These are phyloP conservation scores for Xylaria sp. DNA, from an alignment of 2,329 filamentous ascomycete species.

Conservation along the genomic window DNA sequence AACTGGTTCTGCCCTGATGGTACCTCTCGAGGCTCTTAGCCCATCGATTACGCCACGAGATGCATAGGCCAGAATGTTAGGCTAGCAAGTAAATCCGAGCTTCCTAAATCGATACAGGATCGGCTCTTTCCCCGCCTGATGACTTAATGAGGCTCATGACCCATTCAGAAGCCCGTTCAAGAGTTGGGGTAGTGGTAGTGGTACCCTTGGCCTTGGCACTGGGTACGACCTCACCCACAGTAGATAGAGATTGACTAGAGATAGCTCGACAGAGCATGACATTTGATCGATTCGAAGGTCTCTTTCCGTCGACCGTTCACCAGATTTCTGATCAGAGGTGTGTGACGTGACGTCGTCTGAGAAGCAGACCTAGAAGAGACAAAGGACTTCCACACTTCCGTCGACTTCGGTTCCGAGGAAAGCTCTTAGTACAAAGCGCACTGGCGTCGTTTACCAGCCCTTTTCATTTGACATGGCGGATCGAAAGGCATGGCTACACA, in stretches of 20 bases:
- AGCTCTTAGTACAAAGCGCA: not conserved
- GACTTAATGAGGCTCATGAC: constrained; percentile 36
- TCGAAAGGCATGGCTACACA: constrained; percentile 4
- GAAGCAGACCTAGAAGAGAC: not conserved
- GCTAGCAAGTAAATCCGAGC: constrained; percentile 13
- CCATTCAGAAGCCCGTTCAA: constrained; percentile 21
- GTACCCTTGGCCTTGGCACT: constrained; percentile 24
- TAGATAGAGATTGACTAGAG: not conserved
- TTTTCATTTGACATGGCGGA: not conserved
- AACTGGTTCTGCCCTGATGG: not conserved
- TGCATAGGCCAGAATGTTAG: not conserved
- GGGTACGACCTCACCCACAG: constrained; percentile 1
- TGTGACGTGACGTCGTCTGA: not conserved
- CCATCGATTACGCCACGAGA: constrained; percentile 11
- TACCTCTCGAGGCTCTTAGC: too few relatives aligned
- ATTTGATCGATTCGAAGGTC: not conserved
- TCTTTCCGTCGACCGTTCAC: not conserved
- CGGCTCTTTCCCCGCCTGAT: constrained; percentile 26
- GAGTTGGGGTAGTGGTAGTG: constrained; percentile 33
- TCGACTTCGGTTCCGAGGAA: not conserved
- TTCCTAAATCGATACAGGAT: constrained; percentile 36
- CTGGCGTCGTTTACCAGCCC: not conserved
- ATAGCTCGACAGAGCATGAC: constrained; percentile 10
- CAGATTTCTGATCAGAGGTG: not conserved
- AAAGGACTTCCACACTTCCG: not conserved